These are phyloP conservation scores for Fusarium sp. DNA, from an alignment of 2,329 filamentous ascomycete species.

Conservation along the genomic window DNA sequence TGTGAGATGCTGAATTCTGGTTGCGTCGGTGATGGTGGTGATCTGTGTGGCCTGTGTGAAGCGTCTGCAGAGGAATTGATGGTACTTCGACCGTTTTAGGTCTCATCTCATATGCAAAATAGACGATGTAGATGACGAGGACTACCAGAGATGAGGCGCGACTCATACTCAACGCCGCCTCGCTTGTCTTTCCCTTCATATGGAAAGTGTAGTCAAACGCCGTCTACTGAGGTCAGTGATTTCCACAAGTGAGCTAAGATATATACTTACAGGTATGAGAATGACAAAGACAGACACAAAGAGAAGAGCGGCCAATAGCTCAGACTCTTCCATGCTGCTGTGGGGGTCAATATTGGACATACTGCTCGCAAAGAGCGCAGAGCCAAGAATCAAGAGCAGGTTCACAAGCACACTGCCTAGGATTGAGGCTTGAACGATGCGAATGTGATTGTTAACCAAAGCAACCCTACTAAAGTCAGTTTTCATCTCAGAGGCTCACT, in stretches of 20 bases:
- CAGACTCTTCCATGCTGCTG: constrained; percentile 50
- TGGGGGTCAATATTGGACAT: constrained; percentile 75
- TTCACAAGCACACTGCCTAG: constrained; percentile 84
- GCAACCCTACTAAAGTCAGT: constrained; percentile 59
- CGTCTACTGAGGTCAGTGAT: constrained; percentile 46
- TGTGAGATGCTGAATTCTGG: constrained; percentile 16
- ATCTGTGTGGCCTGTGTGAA: constrained; percentile 51
- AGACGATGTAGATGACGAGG: constrained; percentile 77
- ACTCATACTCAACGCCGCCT: constrained; percentile 76
- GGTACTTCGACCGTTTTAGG: constrained; percentile 73
- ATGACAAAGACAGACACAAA: constrained; percentile 56
- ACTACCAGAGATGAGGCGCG: constrained; percentile 82
- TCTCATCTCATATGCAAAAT: constrained; percentile 81
- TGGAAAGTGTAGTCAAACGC: constrained; percentile 65
- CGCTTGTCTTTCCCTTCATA: constrained; percentile 66
- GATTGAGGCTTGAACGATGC: constrained; percentile 80
- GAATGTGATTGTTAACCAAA: constrained; percentile 70
- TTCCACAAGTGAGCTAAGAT: background rate
- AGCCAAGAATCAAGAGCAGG: constrained; percentile 78
- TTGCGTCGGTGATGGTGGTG: constrained; percentile 17
- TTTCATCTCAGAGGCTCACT: background rate
- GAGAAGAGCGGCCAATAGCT: constrained; percentile 53
- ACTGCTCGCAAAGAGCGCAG: constrained; percentile 78
- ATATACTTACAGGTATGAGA: constrained; percentile 51
- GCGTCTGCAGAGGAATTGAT: constrained; percentile 76